Evolutionary conservation across 1,139 yeast species (phyloP).

Genomic region (Sugiyamaella novakii): DNA sequence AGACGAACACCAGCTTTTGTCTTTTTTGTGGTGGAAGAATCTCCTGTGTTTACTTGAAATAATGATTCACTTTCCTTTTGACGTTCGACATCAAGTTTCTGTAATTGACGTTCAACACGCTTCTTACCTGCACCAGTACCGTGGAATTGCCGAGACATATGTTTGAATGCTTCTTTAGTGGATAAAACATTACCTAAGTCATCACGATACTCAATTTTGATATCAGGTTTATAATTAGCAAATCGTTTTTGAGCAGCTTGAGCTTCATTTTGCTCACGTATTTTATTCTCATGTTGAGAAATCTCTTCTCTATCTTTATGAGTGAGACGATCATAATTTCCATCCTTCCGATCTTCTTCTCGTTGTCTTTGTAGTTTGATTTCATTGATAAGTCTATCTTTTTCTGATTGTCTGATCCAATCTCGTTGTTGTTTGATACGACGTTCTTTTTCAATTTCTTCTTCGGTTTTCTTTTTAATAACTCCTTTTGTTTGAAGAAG

Average conservation of each 20-base stretch:
- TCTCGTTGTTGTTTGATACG: constrained; percentile 35
- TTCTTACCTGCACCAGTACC: constrained; percentile 58
- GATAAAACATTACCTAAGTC: constrained; percentile 65
- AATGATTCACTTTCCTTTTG: constrained; percentile 36
- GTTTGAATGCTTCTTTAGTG: constrained; percentile 81
- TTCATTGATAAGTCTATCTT: constrained; percentile 35
- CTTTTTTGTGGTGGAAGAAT: neutral
- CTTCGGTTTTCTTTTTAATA: constrained; percentile 37
- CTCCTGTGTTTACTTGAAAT: constrained; percentile 22
- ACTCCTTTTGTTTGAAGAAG: constrained; percentile 54
- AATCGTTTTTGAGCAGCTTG: constrained; percentile 42
- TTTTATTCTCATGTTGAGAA: constrained; percentile 47
- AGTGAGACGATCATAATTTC: constrained; percentile 39
- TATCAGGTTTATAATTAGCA: constrained; percentile 61
- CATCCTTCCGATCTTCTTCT: constrained; percentile 37
- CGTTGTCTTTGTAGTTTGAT: constrained; percentile 41
- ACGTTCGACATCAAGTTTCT: constrained; percentile 42
- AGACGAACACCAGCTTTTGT: constrained; percentile 10
- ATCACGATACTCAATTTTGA: constrained; percentile 67
- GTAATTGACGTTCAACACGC: constrained; percentile 46
- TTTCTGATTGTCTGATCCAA: constrained; percentile 33
- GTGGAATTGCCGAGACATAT: constrained; percentile 83
- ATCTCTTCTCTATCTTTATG: constrained; percentile 42
- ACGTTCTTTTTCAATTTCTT: constrained; percentile 30
- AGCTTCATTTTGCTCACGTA: constrained; percentile 38